Evolutionary conservation across 345 rosid species (phyloP).

Genomic region (Trapa incisa): DNA sequence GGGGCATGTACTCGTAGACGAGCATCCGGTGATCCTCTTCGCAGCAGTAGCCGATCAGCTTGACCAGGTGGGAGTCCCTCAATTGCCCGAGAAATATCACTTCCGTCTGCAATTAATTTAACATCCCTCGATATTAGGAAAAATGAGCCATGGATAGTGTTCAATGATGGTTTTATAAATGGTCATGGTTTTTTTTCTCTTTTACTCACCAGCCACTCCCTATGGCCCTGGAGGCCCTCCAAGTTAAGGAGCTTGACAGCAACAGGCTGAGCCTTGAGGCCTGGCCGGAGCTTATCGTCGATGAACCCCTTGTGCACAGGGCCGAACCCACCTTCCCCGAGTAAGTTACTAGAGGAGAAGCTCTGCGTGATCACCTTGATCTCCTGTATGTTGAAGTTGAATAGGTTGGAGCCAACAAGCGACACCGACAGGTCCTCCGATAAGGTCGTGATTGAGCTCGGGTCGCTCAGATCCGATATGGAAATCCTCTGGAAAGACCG

Average conservation of each 20-base stretch:
- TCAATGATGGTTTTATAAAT: not conserved
- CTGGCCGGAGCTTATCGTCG: conserved; percentile 73
- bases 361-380: conserved; percentile 67
- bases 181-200: not conserved
- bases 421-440: conserved; percentile 69
- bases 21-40: conserved; percentile 79
- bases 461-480: conserved; percentile 56
- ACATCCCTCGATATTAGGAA: not conserved
- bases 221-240: conserved; percentile 85
- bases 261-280: conserved; percentile 77
- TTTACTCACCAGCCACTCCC: conserved; percentile 47
- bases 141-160: not conserved
- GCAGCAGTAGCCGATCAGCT: conserved; percentile 78
- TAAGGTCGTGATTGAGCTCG: conserved; percentile 34
- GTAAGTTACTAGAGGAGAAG: conserved; percentile 57
- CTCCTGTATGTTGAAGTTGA: conserved; percentile 47
- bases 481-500: conserved; percentile 46
- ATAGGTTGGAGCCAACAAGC: conserved; percentile 67
- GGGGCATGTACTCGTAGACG: conserved; percentile 86
- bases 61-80: conserved; percentile 70
- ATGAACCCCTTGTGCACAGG: conserved; percentile 85
- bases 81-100: conserved; percentile 73
- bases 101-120: conserved; percentile 39
- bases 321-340: conserved; percentile 92
- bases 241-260: conserved; percentile 77